Evolutionary conservation across 1,284 basidiomycete species (phyloP).

Genomic region (Cerrena zonata): DNA sequence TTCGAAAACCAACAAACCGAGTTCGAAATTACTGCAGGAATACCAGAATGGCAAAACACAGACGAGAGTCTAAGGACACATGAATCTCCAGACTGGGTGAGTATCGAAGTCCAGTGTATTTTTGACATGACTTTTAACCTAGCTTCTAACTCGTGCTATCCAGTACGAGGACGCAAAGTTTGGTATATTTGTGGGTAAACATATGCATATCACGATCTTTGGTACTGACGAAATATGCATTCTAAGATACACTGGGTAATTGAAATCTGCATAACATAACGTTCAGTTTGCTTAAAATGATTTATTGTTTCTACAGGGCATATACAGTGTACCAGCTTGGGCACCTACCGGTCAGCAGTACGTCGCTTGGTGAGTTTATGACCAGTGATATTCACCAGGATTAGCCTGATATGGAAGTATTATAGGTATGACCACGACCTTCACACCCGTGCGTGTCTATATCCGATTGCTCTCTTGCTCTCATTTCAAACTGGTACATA

Average conservation of each 20-base stretch:
- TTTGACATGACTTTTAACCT: constrained; percentile 2
- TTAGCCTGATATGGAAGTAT: not conserved
- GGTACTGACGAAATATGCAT: too few species aligned
- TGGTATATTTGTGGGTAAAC: constrained; percentile 54
- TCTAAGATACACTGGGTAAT: constrained; percentile 61
- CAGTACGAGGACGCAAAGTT: constrained; percentile 48
- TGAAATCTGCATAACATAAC: too few species aligned
- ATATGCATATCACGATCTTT: too few species aligned
- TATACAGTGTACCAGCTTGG: constrained; percentile 49
- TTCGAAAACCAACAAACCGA: constrained; percentile 20
- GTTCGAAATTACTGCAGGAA: constrained; percentile 33
- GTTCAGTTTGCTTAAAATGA: too few species aligned
- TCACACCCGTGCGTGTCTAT: constrained; percentile 25
- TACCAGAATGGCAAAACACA: constrained; percentile 37
- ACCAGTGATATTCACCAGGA: constrained; percentile 7
- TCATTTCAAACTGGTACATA: constrained; percentile 4
- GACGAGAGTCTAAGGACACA: constrained; percentile 35
- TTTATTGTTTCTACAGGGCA: constrained; percentile 20
- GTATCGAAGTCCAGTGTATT: constrained; percentile 12
- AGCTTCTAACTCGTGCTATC: not conserved
- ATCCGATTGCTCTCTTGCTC: too few species aligned
- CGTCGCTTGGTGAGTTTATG: constrained; percentile 54
- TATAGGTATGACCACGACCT: constrained; percentile 33
- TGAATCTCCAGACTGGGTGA: constrained; percentile 49
- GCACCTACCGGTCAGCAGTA: constrained; percentile 34